These are phyloP conservation scores for Phytophthora quininea DNA, from an alignment of 352 stramenopile genomes.

Conservation along the genomic window DNA sequence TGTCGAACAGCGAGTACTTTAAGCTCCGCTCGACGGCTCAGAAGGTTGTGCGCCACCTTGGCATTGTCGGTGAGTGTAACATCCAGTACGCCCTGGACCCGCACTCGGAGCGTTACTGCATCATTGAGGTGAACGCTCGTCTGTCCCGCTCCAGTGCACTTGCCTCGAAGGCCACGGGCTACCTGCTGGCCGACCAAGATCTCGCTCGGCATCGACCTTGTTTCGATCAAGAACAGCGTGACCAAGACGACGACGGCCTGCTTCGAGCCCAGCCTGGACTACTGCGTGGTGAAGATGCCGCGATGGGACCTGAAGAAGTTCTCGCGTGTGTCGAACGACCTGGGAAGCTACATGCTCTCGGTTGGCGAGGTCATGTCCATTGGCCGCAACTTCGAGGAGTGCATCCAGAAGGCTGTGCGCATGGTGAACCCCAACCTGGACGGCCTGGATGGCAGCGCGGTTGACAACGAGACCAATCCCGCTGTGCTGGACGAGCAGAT, in stretches of 20 bases:
- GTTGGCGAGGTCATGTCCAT: constrained; percentile 98
- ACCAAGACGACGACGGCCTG: constrained; percentile 93
- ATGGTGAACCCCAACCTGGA: constrained; percentile 92
- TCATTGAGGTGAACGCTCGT: constrained; percentile 95
- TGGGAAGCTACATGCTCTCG: constrained; percentile 96
- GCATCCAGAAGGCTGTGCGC: constrained; percentile 96
- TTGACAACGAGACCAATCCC: constrained; percentile 75
- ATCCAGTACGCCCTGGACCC: constrained; percentile 96
- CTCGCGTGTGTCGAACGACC: constrained; percentile 88
- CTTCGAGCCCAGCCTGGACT: constrained; percentile 97
- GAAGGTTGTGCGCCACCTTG: constrained; percentile 94
- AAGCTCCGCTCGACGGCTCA: constrained; percentile 91
- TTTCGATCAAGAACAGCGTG: constrained; percentile 88
- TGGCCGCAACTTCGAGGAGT: constrained; percentile 96
- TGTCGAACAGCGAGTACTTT: constrained; percentile 95
- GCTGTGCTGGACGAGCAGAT: constrained; percentile 90
- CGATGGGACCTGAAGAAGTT: constrained; percentile 98
- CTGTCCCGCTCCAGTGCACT: constrained; percentile 94
- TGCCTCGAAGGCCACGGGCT: constrained; percentile 95
- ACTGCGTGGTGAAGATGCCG: constrained; percentile 97
- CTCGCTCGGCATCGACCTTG: constrained; percentile 91
- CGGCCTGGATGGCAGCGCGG: constrained; percentile 83
- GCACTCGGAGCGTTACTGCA: constrained; percentile 88
- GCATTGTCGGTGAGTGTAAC: constrained; percentile 96
- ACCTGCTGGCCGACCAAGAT: constrained; percentile 95